phyloP scores from a whole-genome alignment of 805 yeast genomes.

The Lipomyces mesembrius region DNA sequence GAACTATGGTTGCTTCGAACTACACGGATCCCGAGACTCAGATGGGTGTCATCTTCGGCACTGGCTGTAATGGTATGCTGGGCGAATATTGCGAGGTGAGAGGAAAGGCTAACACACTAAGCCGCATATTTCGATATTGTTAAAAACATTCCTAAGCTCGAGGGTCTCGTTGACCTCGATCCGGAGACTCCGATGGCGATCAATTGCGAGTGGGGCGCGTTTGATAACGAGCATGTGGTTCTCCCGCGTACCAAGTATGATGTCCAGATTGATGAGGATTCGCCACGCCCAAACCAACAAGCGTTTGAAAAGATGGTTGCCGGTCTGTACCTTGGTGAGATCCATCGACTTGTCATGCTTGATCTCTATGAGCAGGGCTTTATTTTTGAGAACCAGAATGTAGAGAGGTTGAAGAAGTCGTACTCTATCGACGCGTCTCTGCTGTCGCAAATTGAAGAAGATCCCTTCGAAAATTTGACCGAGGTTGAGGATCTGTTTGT shows the following conservation, averaged over 20 bases:
- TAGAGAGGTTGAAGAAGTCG: constrained; percentile 61
- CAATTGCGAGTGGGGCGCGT: constrained; percentile 98
- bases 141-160: constrained; percentile 76
- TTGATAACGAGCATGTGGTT: constrained; percentile 82
- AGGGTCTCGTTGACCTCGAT: constrained; percentile 71
- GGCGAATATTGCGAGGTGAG: too few species aligned
- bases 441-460: constrained; percentile 86
- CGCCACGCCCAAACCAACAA: constrained; percentile 97
- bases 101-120: background rate
- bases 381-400: constrained; percentile 72
- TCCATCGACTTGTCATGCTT: constrained; percentile 75
- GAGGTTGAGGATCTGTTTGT: constrained; percentile 73
- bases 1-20: constrained; percentile 93
- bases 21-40: constrained; percentile 86
- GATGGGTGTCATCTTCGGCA: constrained; percentile 96
- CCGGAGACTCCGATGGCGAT: constrained; percentile 83
- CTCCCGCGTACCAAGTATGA: constrained; percentile 93
- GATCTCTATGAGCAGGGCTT: constrained; percentile 70
- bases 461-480: constrained; percentile 80
- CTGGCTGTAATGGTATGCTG: constrained; percentile 92
- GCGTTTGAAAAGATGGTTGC: constrained; percentile 96
- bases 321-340: constrained; percentile 94
- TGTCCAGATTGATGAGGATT: constrained; percentile 73
- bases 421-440: constrained; percentile 87
- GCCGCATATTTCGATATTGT: constrained; percentile 73